Conservation (phyloP, 2,329 filamentous ascomycete genomes). For the Cadophora sp. region DNA sequence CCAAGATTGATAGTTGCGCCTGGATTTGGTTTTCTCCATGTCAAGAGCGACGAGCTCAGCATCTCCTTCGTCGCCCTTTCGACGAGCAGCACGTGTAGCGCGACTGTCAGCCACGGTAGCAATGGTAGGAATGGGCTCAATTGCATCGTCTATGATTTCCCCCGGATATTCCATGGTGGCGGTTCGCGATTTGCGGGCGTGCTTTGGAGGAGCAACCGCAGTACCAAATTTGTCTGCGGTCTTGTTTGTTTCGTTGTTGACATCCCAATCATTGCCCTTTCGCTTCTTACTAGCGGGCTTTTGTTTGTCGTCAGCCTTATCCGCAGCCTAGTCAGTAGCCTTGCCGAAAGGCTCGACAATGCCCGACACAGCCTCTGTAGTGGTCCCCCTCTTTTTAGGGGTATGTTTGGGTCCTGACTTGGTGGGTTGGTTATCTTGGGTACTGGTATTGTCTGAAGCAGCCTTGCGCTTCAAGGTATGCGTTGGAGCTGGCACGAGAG, state of each 20-base stretch:
- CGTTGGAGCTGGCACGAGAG: neutral
- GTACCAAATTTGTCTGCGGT: neutral
- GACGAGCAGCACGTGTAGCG: conserved; percentile 8
- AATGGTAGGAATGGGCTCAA: neutral
- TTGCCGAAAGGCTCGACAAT: neutral
- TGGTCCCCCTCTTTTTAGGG: neutral
- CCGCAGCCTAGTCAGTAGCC: conserved; percentile 1
- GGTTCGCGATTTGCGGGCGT: neutral
- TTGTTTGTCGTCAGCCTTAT: conserved; percentile 2
- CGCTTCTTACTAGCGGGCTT: neutral
- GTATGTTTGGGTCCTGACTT: neutral
- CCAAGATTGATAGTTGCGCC: conserved; percentile 27
- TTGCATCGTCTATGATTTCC: neutral
- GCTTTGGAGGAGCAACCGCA: conserved; percentile 5
- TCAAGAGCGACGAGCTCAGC: conserved; percentile 8
- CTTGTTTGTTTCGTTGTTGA: neutral
- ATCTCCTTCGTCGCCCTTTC: conserved; percentile 3
- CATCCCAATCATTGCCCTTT: neutral
- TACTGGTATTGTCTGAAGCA: neutral
- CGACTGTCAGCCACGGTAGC: neutral
- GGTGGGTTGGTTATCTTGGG: no score
- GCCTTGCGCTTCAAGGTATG: conserved; percentile 4
- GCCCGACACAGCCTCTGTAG: neutral
- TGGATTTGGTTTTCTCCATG: conserved; percentile 6
- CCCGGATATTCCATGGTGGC: neutral